Conservation (phyloP, 1,284 basidiomycete genomes). For the Cystobasidiaceae sp. region DNA sequence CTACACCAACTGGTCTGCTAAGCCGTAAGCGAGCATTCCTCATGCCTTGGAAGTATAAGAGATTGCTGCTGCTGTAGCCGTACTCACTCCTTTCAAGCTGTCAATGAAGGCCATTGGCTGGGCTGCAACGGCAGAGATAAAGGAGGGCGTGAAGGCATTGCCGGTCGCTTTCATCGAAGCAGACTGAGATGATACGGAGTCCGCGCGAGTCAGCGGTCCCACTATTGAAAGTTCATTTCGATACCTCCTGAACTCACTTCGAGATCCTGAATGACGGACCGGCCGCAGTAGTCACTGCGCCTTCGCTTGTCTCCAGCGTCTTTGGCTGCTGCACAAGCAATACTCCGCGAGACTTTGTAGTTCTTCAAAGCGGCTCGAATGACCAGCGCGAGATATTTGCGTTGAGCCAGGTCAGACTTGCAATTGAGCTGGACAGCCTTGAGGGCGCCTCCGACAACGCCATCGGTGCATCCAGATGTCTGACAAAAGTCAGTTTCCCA, state of each 20-base stretch:
- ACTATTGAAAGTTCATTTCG: too few relatives aligned
- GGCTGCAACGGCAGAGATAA: constrained; percentile 1
- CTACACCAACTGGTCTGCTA: constrained; percentile 12
- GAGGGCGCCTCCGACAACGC: neutral
- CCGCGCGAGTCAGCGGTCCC: too few relatives aligned
- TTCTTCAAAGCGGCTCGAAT: constrained; percentile 1
- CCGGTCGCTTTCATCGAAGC: neutral
- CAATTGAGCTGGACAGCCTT: neutral
- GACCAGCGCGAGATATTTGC: neutral
- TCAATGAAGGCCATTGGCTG: constrained; percentile 11
- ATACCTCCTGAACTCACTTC: neutral
- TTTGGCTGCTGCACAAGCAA: constrained; percentile 4
- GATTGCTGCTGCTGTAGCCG: neutral
- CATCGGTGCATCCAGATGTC: neutral
- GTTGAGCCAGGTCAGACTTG: neutral
- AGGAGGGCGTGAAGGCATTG: neutral
- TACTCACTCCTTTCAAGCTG: constrained; percentile 3
- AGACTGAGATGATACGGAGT: too few relatives aligned
- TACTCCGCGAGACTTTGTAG: neutral
- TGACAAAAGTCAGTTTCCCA: constrained; percentile 13
- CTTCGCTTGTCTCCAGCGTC: neutral
- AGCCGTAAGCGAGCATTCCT: neutral
- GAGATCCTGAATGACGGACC: neutral
- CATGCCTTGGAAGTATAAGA: too few relatives aligned
- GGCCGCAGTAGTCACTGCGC: constrained; percentile 1